phyloP scores from a whole-genome alignment of 257 asterid genomes.

The Fraxinus cuspidata region DNA sequence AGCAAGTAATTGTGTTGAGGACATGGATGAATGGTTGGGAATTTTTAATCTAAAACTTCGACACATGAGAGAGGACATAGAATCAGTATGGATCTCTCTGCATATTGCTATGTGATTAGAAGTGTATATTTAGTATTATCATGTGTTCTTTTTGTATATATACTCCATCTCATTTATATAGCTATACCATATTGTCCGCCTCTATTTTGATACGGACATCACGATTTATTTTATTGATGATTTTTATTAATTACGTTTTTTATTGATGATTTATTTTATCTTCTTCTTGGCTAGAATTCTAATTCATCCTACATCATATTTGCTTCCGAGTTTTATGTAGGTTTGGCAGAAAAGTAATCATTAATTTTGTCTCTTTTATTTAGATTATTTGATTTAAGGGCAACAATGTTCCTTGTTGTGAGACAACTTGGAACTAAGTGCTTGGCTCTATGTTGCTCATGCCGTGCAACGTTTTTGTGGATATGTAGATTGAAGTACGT shows the following conservation, averaged over 20 bases:
- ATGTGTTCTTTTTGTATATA: background rate
- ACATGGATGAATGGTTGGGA: conserved; percentile 98
- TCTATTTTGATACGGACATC: no score
- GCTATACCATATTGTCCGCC: conserved; percentile 16
- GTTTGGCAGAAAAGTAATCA: background rate
- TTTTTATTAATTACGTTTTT: no score
- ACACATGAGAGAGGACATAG: conserved; percentile 99
- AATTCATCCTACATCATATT: no score
- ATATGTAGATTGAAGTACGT: conserved; percentile 82
- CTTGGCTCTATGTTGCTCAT: conserved; percentile 24
- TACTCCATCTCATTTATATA: background rate
- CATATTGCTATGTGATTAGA: conserved; percentile 22
- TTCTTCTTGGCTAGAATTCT: no score
- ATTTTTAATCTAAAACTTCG: conserved; percentile 91
- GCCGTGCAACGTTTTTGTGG: conserved; percentile 22
- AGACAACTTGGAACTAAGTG: background rate
- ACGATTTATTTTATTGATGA: no score
- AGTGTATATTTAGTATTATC: conserved; percentile 6
- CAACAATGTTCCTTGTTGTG: background rate
- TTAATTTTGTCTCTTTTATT: conserved; percentile 22
- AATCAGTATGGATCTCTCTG: conserved; percentile 62
- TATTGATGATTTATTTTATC: no score
- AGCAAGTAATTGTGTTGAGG: conserved; percentile 85
- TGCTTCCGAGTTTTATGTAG: conserved; percentile 8
- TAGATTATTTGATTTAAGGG: background rate